Evolutionary conservation across 768 basidiomycete genomes (phyloP).

Genomic region (Rhodotorula graminis): DNA sequence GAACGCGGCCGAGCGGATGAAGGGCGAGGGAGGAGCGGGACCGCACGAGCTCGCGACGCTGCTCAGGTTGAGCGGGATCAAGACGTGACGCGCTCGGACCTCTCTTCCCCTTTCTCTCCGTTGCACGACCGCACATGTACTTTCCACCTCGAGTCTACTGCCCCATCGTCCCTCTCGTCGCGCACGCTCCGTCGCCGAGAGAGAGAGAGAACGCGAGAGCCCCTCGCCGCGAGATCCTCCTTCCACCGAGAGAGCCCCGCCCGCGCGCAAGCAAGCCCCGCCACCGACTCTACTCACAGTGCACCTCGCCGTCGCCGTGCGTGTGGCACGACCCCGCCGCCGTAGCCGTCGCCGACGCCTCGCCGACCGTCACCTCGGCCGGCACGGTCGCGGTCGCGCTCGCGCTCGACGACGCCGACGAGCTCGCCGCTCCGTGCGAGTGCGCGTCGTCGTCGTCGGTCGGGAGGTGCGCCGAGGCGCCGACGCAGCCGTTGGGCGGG

Average conservation of each 20-base stretch:
- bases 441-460: background rate
- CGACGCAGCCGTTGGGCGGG: slow-evolving; percentile 25
- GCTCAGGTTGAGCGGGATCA: background rate
- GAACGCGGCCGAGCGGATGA: slow-evolving; percentile 1
- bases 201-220: background rate
- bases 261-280: too few relatives aligned
- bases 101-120: too few relatives aligned
- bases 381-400: background rate
- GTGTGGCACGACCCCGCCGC: slow-evolving; percentile 19
- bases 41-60: slow-evolving; percentile 6
- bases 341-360: background rate
- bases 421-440: background rate
- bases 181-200: background rate
- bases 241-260: too few relatives aligned
- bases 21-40: background rate
- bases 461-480: slow-evolving; percentile 3
- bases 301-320: slow-evolving; percentile 12
- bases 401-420: background rate
- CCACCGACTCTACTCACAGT: background rate
- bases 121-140: background rate
- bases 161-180: too few relatives aligned
- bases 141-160: too few relatives aligned
- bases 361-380: background rate
- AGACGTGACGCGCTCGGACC: background rate
- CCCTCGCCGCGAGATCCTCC: too few relatives aligned